Base-by-base conservation (phyloP, 352 stramenopile genomes). In the Globisporangium parvum region DNA sequence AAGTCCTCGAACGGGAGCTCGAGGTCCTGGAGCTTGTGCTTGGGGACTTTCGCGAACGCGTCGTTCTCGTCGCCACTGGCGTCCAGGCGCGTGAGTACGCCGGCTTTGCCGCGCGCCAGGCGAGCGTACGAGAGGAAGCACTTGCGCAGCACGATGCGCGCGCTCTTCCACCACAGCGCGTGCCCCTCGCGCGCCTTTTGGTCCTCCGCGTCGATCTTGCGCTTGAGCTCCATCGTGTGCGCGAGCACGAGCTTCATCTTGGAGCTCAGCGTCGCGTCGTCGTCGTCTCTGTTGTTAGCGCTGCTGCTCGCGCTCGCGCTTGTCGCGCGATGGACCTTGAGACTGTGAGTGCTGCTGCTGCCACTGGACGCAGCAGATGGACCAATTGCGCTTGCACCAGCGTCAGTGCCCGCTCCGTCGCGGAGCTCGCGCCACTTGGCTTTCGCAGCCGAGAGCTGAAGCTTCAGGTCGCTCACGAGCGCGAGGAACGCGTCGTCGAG, bases 141-240 rank as follows among this genome's bases (percentile, higher is more conserved):
- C 57, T 91, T 91, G 23, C 79, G 68, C 60, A 90, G 71, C n/a
- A 90, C 70, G 49, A 91, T 82, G 21, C 81, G 79, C 12, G 69
- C 39, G 59, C 75, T 81, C 49, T 88, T 88, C 65, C 73, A 75
- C 81, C 81, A 91, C 12, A 88, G 52, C 39, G 70, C 26, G 53
- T 91, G 79, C 3, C 77, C 77, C 28, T 91, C 81, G 20, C 76
- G 75, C 10, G 79, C 70, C 31, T 82, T 79, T 18, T 62, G 40
- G 50, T 88, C 74, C 35, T 90, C 81, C 8, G 47, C 20, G 35
- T 91, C 79, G 44, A 91, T 60, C 15, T 70, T 66, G 28, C 73
- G 66, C 65, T 91, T 91, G n/a, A 91, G 62, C 26, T 91, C 81
- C 2, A 91, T 56, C 56, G 73, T 82, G 41, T 90, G 79, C 5